These are phyloP conservation scores for Erigeron canadensis DNA, from an alignment of 129 eudicot genomes.

Conservation along the genomic window DNA sequence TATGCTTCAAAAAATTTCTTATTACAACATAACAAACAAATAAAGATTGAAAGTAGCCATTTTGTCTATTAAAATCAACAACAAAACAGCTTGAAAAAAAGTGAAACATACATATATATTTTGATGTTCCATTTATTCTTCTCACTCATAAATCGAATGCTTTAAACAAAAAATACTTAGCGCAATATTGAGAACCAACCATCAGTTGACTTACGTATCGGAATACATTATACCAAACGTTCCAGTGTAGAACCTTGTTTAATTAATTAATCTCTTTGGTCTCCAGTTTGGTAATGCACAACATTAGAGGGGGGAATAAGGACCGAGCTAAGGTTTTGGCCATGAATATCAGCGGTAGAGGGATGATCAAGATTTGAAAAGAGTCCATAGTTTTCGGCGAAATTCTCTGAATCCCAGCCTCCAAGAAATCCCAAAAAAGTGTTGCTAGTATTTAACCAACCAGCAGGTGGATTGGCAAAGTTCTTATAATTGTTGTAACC, in stretches of 20 bases:
- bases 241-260: constrained; percentile 9
- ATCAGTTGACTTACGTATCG: constrained; percentile 10
- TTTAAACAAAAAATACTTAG: constrained; percentile 7
- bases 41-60: constrained; percentile 13
- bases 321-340: constrained; percentile 26
- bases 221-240: constrained; percentile 17
- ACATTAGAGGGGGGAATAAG: constrained; percentile 22
- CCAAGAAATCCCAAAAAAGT: constrained; percentile 34
- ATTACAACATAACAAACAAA: constrained; percentile 8
- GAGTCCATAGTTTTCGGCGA: constrained; percentile 33
- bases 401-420: constrained; percentile 34
- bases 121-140: constrained; percentile 22
- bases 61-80: constrained; percentile 5
- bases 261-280: constrained; percentile 28
- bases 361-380: constrained; percentile 26
- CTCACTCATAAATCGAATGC: constrained; percentile 6
- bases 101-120: neutral
- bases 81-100: neutral
- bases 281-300: constrained; percentile 31
- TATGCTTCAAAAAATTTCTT: constrained; percentile 12
- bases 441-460: constrained; percentile 37
- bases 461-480: constrained; percentile 32
- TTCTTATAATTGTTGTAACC: constrained; percentile 21
- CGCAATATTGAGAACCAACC: neutral
- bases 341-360: constrained; percentile 31